Conservation (phyloP, 1,139 yeast species). For the Pichia norvegensis region DNA sequence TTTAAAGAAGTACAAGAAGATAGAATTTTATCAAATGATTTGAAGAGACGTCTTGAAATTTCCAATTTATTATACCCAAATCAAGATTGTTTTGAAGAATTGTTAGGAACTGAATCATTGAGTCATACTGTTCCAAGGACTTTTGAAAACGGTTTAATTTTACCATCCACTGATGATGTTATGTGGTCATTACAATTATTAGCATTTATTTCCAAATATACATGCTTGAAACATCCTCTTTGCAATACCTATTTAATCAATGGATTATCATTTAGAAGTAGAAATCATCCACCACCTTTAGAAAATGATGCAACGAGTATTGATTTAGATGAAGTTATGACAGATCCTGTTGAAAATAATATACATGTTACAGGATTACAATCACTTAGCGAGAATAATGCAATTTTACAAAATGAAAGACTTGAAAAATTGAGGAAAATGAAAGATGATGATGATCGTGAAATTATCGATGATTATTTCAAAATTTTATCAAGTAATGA, state of each 20-base stretch:
- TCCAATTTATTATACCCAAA: conserved; percentile 20
- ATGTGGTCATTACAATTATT: conserved; percentile 87
- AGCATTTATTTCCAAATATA: conserved; percentile 89
- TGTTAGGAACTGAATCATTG: conserved; percentile 1
- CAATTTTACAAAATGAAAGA: conserved; percentile 7
- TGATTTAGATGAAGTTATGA: conserved; percentile 22
- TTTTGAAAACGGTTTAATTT: conserved; percentile 66
- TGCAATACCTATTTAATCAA: conserved; percentile 61
- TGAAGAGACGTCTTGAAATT: conserved; percentile 21
- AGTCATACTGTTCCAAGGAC: conserved; percentile 43
- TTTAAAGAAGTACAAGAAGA: conserved; percentile 20
- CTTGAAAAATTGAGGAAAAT: conserved; percentile 5
- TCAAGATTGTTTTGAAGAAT: conserved; percentile 3
- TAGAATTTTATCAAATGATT: conserved; percentile 19
- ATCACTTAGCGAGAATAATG: background rate
- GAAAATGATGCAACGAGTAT: conserved; percentile 20
- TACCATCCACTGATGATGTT: conserved; percentile 88
- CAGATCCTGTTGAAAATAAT: conserved; percentile 20
- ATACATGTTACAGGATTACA: background rate
- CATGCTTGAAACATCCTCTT: conserved; percentile 63
- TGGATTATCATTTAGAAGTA: conserved; percentile 41
- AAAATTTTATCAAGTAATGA: conserved; percentile 17
- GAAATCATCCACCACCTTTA: conserved; percentile 25
- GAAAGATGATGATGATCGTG: conserved; percentile 6
- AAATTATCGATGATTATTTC: conserved; percentile 17